A percentile compares a stretch with the other conserved stretches of the same genome.
phyloP scores from a whole-genome alignment of 164 flowering plant genomes.

The Piper longum region DNA sequence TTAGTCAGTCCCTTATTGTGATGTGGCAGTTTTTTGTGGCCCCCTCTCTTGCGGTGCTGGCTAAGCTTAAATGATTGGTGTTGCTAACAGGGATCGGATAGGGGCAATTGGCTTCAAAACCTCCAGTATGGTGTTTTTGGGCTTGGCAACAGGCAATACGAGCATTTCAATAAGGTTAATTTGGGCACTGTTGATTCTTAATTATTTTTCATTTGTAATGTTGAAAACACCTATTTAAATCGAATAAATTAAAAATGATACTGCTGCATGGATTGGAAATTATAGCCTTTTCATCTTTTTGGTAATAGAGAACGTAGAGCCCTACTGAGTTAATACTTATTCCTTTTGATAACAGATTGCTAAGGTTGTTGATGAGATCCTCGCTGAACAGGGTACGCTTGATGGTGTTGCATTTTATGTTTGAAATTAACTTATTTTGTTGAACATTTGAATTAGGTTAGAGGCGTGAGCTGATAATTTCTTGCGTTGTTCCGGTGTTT shows the following conservation, averaged over 20 bases:
- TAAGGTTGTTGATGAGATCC: slow-evolving; percentile 56
- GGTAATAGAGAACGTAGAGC: no score
- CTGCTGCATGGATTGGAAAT: no score
- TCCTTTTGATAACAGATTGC: slow-evolving; percentile 42
- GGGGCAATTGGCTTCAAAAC: slow-evolving; percentile 45
- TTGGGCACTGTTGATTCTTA: not conserved
- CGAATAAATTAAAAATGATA: no score
- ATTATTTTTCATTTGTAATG: not conserved
- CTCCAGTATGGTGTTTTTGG: slow-evolving; percentile 79
- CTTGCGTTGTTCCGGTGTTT: not conserved
- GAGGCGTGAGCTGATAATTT: not conserved
- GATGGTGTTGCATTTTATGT: not conserved
- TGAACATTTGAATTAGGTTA: not conserved
- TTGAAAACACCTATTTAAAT: slow-evolving; percentile 4
- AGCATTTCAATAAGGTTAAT: slow-evolving; percentile 89
- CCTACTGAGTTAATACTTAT: slow-evolving; percentile 3
- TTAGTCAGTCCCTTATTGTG: not conserved
- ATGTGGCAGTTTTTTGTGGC: not conserved
- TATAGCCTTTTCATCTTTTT: no score
- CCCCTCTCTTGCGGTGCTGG: not conserved
- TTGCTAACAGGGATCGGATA: slow-evolving; percentile 44
- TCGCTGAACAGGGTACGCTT: slow-evolving; percentile 57
- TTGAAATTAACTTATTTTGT: not conserved
- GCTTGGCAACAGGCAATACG: slow-evolving; percentile 91
- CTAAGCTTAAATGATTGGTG: slow-evolving; percentile 1